Evolutionary conservation across 192 early-diverging fungal species (phyloP).

Genomic region (Fimicolochytrium jonesii): DNA sequence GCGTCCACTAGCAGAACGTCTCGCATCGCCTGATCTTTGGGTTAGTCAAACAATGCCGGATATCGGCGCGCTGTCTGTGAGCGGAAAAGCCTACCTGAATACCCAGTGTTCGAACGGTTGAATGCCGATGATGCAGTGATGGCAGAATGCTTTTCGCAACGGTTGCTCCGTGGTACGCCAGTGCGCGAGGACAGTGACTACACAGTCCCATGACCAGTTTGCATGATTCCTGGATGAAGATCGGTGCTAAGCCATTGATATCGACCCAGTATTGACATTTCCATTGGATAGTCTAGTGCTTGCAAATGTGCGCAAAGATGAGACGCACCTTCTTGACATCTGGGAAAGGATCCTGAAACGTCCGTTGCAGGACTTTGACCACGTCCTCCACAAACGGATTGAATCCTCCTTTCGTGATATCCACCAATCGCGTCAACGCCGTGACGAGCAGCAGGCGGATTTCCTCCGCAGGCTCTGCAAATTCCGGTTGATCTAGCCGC

Average conservation of each 20-base stretch:
- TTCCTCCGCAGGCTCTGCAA: constrained; percentile 53
- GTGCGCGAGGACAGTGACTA: constrained; percentile 8
- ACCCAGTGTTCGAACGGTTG: constrained; percentile 38
- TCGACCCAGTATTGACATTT: too few species aligned
- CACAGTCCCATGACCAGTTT: constrained; percentile 33
- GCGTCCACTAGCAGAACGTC: constrained; percentile 41
- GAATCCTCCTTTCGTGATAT: constrained; percentile 24
- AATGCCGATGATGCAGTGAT: constrained; percentile 46
- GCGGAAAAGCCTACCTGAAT: constrained; percentile 21
- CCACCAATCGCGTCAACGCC: constrained; percentile 23
- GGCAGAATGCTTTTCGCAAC: constrained; percentile 41
- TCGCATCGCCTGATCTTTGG: constrained; percentile 29
- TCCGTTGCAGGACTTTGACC: constrained; percentile 35
- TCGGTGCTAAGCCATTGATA: too few species aligned
- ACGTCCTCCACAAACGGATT: constrained; percentile 48
- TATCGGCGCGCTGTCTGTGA: too few species aligned
- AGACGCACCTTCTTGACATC: constrained; percentile 56
- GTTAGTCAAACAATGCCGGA: too few species aligned
- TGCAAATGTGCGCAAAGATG: too few species aligned
- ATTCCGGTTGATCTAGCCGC: constrained; percentile 39
- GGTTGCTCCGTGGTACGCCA: constrained; percentile 29
- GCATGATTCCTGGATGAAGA: constrained; percentile 49
- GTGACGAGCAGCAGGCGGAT: constrained; percentile 40
- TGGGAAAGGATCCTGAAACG: constrained; percentile 46
- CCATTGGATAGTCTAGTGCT: too few species aligned